These are phyloP conservation scores for Verticillium isaacii DNA, from an alignment of 2,329 filamentous ascomycete species.

Conservation along the genomic window DNA sequence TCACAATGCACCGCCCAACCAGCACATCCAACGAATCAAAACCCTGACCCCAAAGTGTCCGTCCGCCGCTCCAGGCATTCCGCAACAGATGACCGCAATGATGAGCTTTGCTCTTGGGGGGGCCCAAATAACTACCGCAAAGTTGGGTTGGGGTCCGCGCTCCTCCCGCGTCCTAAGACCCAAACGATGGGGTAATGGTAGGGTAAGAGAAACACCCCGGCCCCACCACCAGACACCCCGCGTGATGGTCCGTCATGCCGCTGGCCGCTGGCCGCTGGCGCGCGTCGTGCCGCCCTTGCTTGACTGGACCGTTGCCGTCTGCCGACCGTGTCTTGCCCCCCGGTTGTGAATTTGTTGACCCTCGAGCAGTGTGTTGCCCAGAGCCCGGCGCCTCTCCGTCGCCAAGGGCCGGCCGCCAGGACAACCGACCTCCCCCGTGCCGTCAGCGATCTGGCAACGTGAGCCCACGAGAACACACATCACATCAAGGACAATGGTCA, in stretches of 20 bases:
- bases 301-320: no score
- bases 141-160: neutral
- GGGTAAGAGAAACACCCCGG: slow-evolving; percentile 2
- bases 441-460: no score
- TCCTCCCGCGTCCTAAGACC: neutral
- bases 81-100: neutral
- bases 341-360: no score
- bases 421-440: no score
- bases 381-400: no score
- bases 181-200: slow-evolving; percentile 4
- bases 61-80: neutral
- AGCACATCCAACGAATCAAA: neutral
- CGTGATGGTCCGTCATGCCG: neutral
- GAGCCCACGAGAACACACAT: no score
- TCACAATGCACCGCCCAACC: neutral
- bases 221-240: neutral
- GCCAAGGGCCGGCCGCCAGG: no score
- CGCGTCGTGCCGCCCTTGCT: no score
- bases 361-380: no score
- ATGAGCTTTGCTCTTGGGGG: neutral
- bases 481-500: neutral
- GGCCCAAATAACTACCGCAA: neutral
- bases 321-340: no score
- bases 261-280: neutral
- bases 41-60: neutral